Conservation (phyloP, 495 filamentous ascomycete genomes). For the Baudoinia panamericana region DNA sequence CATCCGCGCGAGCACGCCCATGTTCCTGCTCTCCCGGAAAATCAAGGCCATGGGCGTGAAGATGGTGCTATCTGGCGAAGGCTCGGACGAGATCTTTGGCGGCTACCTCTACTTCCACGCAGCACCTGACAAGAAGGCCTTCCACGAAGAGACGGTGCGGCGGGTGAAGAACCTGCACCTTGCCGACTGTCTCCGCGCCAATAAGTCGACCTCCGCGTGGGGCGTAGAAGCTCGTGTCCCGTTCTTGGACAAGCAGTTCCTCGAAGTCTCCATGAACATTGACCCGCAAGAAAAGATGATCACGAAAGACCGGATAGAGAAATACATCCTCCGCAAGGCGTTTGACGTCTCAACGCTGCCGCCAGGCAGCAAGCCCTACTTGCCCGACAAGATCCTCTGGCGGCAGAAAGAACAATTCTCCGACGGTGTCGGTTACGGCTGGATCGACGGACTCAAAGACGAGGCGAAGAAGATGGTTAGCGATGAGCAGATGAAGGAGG, state of each 20-base stretch:
- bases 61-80: conserved; percentile 96
- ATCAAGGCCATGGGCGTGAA: conserved; percentile 99
- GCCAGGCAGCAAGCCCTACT: conserved; percentile 63
- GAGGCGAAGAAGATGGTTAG: conserved; percentile 75
- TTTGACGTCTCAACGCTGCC: conserved; percentile 78
- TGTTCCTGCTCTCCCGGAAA: conserved; percentile 94
- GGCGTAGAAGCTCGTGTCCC: conserved; percentile 95
- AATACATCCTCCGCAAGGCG: conserved; percentile 92
- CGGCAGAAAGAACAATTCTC: conserved; percentile 99
- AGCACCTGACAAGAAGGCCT: conserved; percentile 76
- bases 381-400: conserved; percentile 91
- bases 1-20: conserved; percentile 93
- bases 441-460: conserved; percentile 96
- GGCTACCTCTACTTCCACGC: conserved; percentile 98
- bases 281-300: conserved; percentile 94
- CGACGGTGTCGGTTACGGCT: conserved; percentile 96
- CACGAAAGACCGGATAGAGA: conserved; percentile 79
- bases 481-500: conserved; percentile 68
- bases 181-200: conserved; percentile 88
- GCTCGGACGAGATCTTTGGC: conserved; percentile 93
- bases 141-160: conserved; percentile 85
- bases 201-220: conserved; percentile 99
- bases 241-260: conserved; percentile 94
- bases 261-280: conserved; percentile 80
- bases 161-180: conserved; percentile 92